phyloP scores from a whole-genome alignment of 176 grass and related monocot genomes.

The Musa acuminata region DNA sequence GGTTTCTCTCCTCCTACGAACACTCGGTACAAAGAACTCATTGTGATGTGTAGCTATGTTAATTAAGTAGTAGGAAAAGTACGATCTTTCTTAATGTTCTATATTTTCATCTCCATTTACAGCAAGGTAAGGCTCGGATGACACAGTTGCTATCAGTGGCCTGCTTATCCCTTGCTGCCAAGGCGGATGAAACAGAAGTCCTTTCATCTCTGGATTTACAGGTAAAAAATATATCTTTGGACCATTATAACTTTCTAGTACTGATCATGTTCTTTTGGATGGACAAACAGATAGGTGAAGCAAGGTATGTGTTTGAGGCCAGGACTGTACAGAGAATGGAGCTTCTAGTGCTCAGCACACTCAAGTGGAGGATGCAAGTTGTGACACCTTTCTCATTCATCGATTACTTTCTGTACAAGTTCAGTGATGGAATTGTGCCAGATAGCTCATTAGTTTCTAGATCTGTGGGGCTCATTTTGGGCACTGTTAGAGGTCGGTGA shows the following conservation, averaged over 20 bases:
- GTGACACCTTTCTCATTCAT: slow-evolving; percentile 62
- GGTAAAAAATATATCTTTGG: slow-evolving; percentile 29
- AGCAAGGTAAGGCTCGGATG: slow-evolving; percentile 54
- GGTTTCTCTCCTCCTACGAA: slow-evolving; percentile 56
- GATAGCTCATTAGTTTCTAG: slow-evolving; percentile 23
- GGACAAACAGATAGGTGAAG: slow-evolving; percentile 28
- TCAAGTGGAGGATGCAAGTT: slow-evolving; percentile 70
- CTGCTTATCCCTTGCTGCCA: slow-evolving; percentile 65
- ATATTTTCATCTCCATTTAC: slow-evolving; percentile 14
- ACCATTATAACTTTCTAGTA: background rate
- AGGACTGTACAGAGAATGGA: slow-evolving; percentile 68
- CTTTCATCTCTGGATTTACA: slow-evolving; percentile 56
- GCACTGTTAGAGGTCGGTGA: slow-evolving; percentile 55
- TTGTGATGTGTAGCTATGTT: background rate
- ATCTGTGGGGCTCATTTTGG: slow-evolving; percentile 34
- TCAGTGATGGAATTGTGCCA: slow-evolving; percentile 28
- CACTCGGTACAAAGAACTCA: slow-evolving; percentile 40
- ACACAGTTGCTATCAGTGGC: slow-evolving; percentile 57
- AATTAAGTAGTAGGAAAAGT: background rate
- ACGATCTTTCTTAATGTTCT: background rate
- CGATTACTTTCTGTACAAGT: slow-evolving; percentile 46
- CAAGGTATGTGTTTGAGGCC: slow-evolving; percentile 30
- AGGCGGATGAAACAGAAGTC: slow-evolving; percentile 65
- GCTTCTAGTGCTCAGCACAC: slow-evolving; percentile 31
- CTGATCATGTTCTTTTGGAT: background rate